Percentiles rank a stretch among this genome's conserved stretches.
phyloP scores from a whole-genome alignment of 1,284 basidiomycete species.

The Microbotryomycetes sp. region DNA sequence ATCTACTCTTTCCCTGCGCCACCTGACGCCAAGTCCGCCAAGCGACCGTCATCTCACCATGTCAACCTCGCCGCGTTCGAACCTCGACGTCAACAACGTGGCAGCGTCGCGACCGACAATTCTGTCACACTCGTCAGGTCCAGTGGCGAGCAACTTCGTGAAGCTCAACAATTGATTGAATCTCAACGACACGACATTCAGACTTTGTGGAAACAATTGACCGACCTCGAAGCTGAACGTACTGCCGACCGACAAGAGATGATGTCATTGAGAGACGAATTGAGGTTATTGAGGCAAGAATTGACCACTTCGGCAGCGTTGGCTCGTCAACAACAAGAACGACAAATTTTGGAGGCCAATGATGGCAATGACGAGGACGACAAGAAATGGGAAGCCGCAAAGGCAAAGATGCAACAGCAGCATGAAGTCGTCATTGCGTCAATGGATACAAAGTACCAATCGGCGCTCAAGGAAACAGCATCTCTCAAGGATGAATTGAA shows the following conservation, averaged over 20 bases:
- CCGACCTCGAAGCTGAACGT: slow-evolving; percentile 16
- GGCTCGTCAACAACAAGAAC: not conserved
- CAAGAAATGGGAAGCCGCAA: not conserved
- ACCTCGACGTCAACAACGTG: not conserved
- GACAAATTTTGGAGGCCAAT: not conserved
- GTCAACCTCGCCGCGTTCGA: slow-evolving; percentile 9
- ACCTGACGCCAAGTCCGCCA: not conserved
- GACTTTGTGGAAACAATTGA: slow-evolving; percentile 15
- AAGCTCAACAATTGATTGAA: slow-evolving; percentile 4
- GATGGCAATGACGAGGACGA: not conserved
- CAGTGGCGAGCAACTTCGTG: slow-evolving; percentile 4
- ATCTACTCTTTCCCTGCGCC: slow-evolving; percentile 16
- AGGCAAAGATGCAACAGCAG: not conserved
- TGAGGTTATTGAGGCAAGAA: slow-evolving; percentile 6
- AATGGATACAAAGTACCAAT: not conserved
- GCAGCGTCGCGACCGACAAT: not conserved
- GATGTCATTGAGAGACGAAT: not conserved
- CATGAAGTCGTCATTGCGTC: not conserved
- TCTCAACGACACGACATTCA: slow-evolving; percentile 19
- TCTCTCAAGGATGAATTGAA: not conserved
- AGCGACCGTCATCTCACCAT: not conserved
- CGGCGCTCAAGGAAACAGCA: not conserved
- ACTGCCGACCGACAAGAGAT: slow-evolving; percentile 14
- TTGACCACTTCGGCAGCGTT: not conserved
- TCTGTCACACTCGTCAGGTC: slow-evolving; percentile 2